A percentile compares a stretch with the other conserved stretches of the same genome.
phyloP scores from a whole-genome alignment of 768 basidiomycete genomes.

The Atractiella rhizophila region DNA sequence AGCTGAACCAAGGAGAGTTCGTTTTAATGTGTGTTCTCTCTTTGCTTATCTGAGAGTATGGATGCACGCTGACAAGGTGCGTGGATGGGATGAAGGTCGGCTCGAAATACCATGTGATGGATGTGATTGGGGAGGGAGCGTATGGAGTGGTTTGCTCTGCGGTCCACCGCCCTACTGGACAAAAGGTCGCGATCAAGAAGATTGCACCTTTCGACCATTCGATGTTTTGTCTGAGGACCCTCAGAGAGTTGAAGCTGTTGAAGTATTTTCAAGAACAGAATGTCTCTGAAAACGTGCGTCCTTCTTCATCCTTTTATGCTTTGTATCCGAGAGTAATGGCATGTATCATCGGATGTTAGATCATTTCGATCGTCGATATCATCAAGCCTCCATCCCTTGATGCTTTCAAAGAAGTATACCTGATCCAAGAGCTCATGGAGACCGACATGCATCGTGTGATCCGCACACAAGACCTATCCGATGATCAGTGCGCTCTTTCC shows the following conservation, averaged over 20 bases:
- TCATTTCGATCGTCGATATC: slow-evolving; percentile 88
- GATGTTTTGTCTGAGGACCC: slow-evolving; percentile 63
- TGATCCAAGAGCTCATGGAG: slow-evolving; percentile 10
- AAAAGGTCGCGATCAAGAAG: slow-evolving; percentile 84
- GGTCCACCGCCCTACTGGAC: slow-evolving; percentile 32
- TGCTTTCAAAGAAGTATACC: slow-evolving; percentile 49
- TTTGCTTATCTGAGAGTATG: too few relatives aligned
- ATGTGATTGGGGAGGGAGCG: slow-evolving; percentile 54
- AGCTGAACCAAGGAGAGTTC: too few relatives aligned
- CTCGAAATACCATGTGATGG: slow-evolving; percentile 16
- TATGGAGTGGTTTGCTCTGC: slow-evolving; percentile 56
- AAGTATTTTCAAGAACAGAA: slow-evolving; percentile 31
- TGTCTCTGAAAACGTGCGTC: slow-evolving; percentile 18
- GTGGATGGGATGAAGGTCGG: too few relatives aligned
- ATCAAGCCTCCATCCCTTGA: slow-evolving; percentile 50
- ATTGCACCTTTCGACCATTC: slow-evolving; percentile 47
- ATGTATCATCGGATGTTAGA: slow-evolving; percentile 44
- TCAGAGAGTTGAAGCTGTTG: slow-evolving; percentile 76
- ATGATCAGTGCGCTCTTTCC: slow-evolving; percentile 37
- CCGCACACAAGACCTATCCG: slow-evolving; percentile 70
- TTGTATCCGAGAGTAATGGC: neutral
- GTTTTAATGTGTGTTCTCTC: too few relatives aligned
- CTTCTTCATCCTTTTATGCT: slow-evolving; percentile 15
- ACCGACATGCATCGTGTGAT: slow-evolving; percentile 81
- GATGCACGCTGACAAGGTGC: too few relatives aligned